phyloP scores from a whole-genome alignment of 129 eudicot genomes.

The Flaveria brownii region DNA sequence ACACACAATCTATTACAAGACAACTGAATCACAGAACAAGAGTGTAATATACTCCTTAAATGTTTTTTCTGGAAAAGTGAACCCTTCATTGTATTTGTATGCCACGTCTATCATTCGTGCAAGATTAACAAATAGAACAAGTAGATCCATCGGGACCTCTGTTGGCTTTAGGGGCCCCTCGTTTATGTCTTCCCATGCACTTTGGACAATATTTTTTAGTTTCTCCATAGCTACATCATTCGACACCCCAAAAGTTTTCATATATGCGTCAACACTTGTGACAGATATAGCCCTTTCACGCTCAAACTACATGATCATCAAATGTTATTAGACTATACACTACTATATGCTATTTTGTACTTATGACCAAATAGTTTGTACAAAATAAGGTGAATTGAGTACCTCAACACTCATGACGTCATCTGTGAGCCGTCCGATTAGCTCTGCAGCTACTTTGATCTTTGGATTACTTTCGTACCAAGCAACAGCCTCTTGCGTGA shows the following conservation, averaged over 20 bases:
- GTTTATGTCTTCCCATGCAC: neutral
- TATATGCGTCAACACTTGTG: neutral
- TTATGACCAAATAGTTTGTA: too few species aligned
- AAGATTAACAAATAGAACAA: neutral
- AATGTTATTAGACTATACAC: neutral
- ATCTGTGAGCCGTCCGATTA: slow-evolving; percentile 5
- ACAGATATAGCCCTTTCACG: neutral
- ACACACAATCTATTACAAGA: too few species aligned
- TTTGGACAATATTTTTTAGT: too few species aligned
- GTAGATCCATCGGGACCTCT: neutral
- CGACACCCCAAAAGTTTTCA: neutral
- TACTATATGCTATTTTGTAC: too few species aligned
- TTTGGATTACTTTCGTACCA: slow-evolving; percentile 19
- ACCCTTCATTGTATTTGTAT: too few species aligned
- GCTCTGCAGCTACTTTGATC: neutral
- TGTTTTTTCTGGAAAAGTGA: too few species aligned
- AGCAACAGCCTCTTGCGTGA: neutral
- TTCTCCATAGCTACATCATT: neutral
- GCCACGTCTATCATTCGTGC: neutral
- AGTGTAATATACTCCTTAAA: neutral
- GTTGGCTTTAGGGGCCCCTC: neutral
- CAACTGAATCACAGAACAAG: neutral
- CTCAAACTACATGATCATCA: neutral
- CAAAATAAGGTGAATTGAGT: neutral
- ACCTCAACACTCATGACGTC: slow-evolving; percentile 8